Base-by-base conservation (phyloP, 208 protist genomes). In the Crithidia bombi region DNA sequence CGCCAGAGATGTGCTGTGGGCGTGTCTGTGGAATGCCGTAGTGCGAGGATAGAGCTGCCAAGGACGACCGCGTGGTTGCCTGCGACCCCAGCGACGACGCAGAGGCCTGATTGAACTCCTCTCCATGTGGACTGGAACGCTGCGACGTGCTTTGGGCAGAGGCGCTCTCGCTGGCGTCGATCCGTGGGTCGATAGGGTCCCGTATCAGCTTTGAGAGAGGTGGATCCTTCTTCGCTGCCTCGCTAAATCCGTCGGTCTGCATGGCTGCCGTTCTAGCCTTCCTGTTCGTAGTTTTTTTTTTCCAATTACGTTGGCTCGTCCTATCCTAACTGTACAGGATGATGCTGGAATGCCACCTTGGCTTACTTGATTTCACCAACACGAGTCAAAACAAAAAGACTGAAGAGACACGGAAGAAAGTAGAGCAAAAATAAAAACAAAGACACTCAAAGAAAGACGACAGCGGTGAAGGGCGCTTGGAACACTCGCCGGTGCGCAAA, bases 101-200 rank as follows among this genome's bases (percentile, higher is more conserved):
- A 17, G 32, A 17, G 26, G 46, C 63, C 5, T 30, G 63, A 28
- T 65, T 76, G n/a, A 59, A 55, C n/a, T 69, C 62, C 12, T 65
- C 70, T 0, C 21, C 32, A 15, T 25, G 63, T 6, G 41, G 63
- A n/a, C 44, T 69, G 17, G 26, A 39, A n/a, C 49, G 38, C 17
- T 36, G 33, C 2, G 52, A 54, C 36, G 38, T 23, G n/a, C 15
- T 51, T 26, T 67, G 56, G 12, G 21, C 39, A 10, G 39, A 62
- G 6, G 38, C 46, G 7, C 44, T 66, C 32, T 43, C 46, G 54
- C 39, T 25, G 50, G 50, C 15, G 28, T 59, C 55, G 19, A 15
- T 25, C 14, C 32, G 41, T n/a, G 46, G 54, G 21, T 54, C 55
- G 19, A 70, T 59, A 21, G 56, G 62, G 9, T 70, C 36, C 15